Evolutionary conservation across 2,329 filamentous ascomycete species (phyloP).

Genomic region (Clarireedia paspali): DNA sequence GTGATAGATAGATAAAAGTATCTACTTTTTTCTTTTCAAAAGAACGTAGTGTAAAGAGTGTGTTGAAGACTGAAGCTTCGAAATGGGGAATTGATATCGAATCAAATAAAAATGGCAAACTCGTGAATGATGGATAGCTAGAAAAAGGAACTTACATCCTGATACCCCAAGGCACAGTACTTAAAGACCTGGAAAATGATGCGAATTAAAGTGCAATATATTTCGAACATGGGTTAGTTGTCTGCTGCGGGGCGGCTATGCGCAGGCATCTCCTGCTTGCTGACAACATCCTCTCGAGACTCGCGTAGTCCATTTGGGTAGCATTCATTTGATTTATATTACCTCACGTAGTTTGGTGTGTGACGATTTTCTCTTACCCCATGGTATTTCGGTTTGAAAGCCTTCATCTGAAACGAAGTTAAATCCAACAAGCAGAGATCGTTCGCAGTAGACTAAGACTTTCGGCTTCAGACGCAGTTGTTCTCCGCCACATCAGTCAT

Average conservation of each 20-base stretch:
- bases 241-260: neutral
- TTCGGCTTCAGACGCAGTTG: neutral
- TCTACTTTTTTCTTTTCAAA: neutral
- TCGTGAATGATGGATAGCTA: neutral
- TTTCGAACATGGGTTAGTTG: neutral
- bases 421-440: neutral
- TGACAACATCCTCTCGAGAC: neutral
- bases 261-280: neutral
- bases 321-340: neutral
- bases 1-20: neutral
- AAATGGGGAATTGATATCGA: neutral
- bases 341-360: neutral
- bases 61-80: constrained; percentile 3
- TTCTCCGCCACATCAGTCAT: neutral
- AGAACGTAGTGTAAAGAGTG: neutral
- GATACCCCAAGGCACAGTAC: neutral
- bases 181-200: neutral
- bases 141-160: neutral
- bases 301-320: neutral
- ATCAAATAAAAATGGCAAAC: neutral
- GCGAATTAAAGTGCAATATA: neutral
- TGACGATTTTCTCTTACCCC: neutral
- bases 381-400: no score
- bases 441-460: neutral
- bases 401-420: neutral